Conservation (phyloP, 768 basidiomycete genomes). For the Mycena polygramma region DNA sequence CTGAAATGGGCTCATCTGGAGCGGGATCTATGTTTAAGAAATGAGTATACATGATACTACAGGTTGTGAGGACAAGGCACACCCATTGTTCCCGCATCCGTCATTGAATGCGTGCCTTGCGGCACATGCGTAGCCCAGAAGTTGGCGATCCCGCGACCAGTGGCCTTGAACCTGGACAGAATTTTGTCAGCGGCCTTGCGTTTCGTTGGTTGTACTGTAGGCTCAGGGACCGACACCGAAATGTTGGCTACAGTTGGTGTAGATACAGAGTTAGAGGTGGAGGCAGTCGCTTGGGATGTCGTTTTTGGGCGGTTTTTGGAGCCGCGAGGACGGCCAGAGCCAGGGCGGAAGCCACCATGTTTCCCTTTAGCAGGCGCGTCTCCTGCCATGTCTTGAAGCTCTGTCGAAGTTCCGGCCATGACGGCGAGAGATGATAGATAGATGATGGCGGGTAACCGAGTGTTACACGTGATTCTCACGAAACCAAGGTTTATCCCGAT, state of each 20-base stretch:
- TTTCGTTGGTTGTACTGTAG: neutral
- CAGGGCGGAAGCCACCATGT: conserved; percentile 7
- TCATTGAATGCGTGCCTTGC: neutral
- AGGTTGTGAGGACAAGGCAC: no score
- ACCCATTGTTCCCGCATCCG: no score
- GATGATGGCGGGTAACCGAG: no score
- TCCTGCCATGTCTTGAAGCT: neutral
- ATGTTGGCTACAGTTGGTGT: neutral
- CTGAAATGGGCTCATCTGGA: no score
- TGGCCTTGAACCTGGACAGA: neutral
- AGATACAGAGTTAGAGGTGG: neutral
- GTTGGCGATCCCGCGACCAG: conserved; percentile 14
- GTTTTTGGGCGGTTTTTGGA: conserved; percentile 8
- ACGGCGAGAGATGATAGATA: no score
- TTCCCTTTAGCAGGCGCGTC: neutral
- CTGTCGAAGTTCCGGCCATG: no score
- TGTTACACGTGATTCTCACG: no score
- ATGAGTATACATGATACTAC: no score
- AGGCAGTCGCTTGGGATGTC: neutral
- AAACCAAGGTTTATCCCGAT: no score
- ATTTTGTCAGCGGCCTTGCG: neutral
- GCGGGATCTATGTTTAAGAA: no score
- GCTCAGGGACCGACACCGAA: no score
- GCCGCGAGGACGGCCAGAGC: conserved; percentile 11
- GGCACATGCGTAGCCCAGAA: conserved; percentile 8